Percentiles rank a stretch among this genome's conserved stretches.
These are phyloP conservation scores for Aspergillus persii DNA, from an alignment of 2,329 filamentous ascomycete species.

Conservation along the genomic window DNA sequence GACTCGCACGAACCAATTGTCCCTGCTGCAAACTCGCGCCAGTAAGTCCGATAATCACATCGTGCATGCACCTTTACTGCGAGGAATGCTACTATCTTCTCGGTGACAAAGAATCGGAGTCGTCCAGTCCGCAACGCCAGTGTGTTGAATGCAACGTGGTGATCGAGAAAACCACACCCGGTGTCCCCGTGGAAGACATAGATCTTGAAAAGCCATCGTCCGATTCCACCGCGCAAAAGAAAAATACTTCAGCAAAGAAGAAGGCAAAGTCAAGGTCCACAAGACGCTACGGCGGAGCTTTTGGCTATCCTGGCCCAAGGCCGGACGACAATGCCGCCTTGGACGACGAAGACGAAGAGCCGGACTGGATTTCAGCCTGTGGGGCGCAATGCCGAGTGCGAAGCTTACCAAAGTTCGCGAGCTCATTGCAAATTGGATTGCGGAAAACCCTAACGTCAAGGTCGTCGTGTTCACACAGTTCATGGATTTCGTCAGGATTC, in stretches of 20 bases:
- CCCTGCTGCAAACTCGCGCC: conserved; percentile 43
- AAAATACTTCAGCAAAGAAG: no score
- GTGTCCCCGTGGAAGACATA: conserved; percentile 7
- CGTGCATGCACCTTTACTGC: conserved; percentile 59
- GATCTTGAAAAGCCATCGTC: not conserved
- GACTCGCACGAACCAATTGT: conserved; percentile 40
- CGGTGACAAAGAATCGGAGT: conserved; percentile 17
- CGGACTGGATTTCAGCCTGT: conserved; percentile 28
- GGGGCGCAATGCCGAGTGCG: conserved; percentile 34
- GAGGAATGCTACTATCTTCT: conserved; percentile 41
- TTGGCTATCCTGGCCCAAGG: no score
- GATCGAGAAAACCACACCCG: conserved; percentile 17
- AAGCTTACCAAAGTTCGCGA: conserved; percentile 39
- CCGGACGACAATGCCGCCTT: no score
- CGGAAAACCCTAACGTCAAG: conserved; percentile 50
- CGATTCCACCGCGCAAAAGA: not conserved
- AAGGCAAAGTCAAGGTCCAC: not conserved
- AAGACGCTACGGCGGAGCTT: conserved; percentile 21
- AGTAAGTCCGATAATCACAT: conserved; percentile 43
- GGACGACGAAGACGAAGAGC: conserved; percentile 17
- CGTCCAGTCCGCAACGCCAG: conserved; percentile 25
- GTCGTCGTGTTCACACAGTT: conserved; percentile 63
- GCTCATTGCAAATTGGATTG: conserved; percentile 39
- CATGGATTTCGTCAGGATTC: conserved; percentile 51
- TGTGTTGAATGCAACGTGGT: conserved; percentile 13